Evolutionary conservation across 495 filamentous ascomycete species (phyloP), one percentile per base, ranked within the genome.

Genomic region (Copromyces sp.): DNA sequence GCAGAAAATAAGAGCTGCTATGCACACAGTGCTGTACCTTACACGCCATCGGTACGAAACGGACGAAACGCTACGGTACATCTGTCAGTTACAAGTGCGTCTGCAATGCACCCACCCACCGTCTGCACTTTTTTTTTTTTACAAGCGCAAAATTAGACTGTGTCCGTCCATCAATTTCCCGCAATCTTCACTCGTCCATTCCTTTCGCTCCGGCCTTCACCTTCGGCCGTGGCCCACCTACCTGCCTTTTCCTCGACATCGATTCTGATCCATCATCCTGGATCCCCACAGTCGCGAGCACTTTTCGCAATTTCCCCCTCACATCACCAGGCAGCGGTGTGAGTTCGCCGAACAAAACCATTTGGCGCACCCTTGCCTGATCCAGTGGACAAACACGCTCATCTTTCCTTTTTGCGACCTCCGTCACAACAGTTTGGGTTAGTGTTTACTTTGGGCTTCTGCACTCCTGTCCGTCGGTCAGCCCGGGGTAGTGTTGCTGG

Each of bases 401-500:
- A 74, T 53, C 53, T 39, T 74, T 68, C 68, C 61, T 53, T 53
- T 68, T 65, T 65, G 29, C 53, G n/a, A 70, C 40, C 37, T 68
- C 39, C n/a, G 44, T 71, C 72, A 69, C 61, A 39, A 61, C 59
- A 68, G 70, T 41, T 71, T 32, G 65, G 73, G 73, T 74, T 39
- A 74, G 73, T 74, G 45, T 68, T 61, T 70, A 35, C 29, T 70
- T 39, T 72, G 41, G 41, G 39, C 71, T n/a, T 68, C 65, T 39
- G 35, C 69, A 53, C 69, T 32, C 45, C 44, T n/a, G 40, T 39
- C 45, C 44, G 68, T 40, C 41, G 69, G 69, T 41, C 65, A 29
- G 73, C 73, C 72, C 40, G 72, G 74, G 72, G 76, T 74, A 69
- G 37, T 73, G 71, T 68, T 72, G 69, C 39, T 41, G 71, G 61